A percentile compares a stretch with the other conserved stretches of the same genome.
Evolutionary conservation across 1,284 basidiomycete species (phyloP).

Genomic region (Apiotrichum montevideense): DNA sequence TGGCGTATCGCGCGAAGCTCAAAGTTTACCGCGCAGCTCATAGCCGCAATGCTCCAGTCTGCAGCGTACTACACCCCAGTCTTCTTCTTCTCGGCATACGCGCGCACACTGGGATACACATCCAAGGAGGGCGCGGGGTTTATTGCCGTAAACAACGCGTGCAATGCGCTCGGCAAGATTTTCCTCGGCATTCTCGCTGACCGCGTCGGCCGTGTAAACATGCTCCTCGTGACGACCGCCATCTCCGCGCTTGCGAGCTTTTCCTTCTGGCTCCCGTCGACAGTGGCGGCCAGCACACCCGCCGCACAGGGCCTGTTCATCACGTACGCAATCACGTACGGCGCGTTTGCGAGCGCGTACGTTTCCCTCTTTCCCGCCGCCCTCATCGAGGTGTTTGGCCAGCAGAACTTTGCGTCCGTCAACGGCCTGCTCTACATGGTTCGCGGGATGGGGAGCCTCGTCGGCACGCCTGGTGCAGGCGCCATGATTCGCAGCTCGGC

Average conservation of each 20-base stretch:
- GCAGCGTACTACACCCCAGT: slow-evolving; percentile 34
- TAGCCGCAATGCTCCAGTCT: slow-evolving; percentile 19
- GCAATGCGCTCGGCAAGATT: slow-evolving; percentile 39
- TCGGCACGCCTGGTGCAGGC: slow-evolving; percentile 29
- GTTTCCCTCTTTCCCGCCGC: slow-evolving; percentile 33
- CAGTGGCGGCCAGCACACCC: slow-evolving; percentile 7
- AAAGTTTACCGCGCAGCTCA: slow-evolving; percentile 22
- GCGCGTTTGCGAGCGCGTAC: slow-evolving; percentile 24
- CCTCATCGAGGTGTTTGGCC: slow-evolving; percentile 34
- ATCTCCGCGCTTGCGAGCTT: slow-evolving; percentile 30
- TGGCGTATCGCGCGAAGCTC: slow-evolving; percentile 23
- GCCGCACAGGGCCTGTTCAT: slow-evolving; percentile 22
- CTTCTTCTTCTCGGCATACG: slow-evolving; percentile 33
- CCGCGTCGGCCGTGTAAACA: slow-evolving; percentile 39
- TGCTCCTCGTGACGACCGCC: slow-evolving; percentile 31
- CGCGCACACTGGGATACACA: slow-evolving; percentile 21
- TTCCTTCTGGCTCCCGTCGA: slow-evolving; percentile 29
- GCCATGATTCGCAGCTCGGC: slow-evolving; percentile 9
- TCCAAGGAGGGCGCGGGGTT: slow-evolving; percentile 24
- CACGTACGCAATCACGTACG: slow-evolving; percentile 27
- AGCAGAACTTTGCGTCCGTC: slow-evolving; percentile 28
- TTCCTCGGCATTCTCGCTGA: slow-evolving; percentile 39
- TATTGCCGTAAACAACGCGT: slow-evolving; percentile 31
- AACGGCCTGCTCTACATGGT: slow-evolving; percentile 32
- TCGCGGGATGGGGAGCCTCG: slow-evolving; percentile 24